Evolutionary conservation across 148 eudicot genomes (phyloP), one percentile per base, ranked within the genome.

Genomic region (Fallopia convolvulus): DNA sequence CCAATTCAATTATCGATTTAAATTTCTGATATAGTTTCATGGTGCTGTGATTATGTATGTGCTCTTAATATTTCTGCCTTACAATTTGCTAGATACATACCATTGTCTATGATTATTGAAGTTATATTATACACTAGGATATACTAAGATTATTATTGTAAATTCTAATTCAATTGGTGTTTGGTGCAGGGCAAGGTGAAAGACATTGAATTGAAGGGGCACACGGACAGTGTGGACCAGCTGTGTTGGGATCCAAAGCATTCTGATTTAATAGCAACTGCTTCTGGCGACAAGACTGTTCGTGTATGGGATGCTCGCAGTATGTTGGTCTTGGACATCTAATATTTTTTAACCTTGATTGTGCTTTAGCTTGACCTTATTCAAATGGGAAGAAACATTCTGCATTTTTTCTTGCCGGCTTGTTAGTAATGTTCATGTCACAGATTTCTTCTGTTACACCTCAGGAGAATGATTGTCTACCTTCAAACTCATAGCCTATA

Each of bases 271-370:
- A 83, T 94, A 81, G 99, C 99, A 63, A 94, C 99, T 79, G 99
- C 99, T 48, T 94, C 99, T 0, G 99, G 99, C 56, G 99, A 94
- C 83, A 94, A 90, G 82, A 90, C 99, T 60, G 99, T 94, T 78
- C 96, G 99, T 66, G 79, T 94, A 66, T 94, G 98, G 98, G 98
- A 94, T 94, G 96, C 93, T 77, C 97, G 97, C 56, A 94, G 98
- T 94, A 87, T 86, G 97, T 86, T 15, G 21, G 17, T 68, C 20
- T 36, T 68, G 20, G 40, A 21, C 72, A 15, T 68, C 46, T 36
- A 33, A 23, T 68, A 21, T 68, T 18, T 46, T 20, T 60, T 75
- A 32, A 39, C 60, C 42, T 53, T 26, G 42, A 20, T 68, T 15
- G 72, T 7, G 6, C 20, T 15, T 15, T 68, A 65, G 26, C 30